Evolutionary conservation across 139 green algal genomes (phyloP), one percentile per base, ranked within the genome.

Genomic region (Chlamydomonas sphaeroides): DNA sequence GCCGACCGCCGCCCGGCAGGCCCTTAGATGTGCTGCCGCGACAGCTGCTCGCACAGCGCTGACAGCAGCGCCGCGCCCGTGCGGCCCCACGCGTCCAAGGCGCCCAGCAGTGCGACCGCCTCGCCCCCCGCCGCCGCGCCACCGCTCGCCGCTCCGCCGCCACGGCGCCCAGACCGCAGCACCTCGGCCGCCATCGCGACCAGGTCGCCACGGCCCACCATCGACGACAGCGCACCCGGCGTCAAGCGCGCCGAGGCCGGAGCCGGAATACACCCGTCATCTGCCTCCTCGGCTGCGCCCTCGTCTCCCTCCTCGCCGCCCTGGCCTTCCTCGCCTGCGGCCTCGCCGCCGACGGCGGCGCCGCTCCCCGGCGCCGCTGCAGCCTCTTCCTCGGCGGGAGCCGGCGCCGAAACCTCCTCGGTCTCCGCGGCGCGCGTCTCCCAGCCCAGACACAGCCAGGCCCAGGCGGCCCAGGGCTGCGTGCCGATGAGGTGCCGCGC

Each of bases 401-500:
- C 68, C 11, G 38, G 3, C 66, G 28, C 68, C 17, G 33, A 0
- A 4, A 42, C 30, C 6, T 49, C 28, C 70, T 25, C 33, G 8
- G 48, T 3, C 51, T 26, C 6, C 6, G 21, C 17, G n/a, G 26
- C 38, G 21, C 59, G 74, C 41, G n/a, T 20, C 20, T 33, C 53
- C 74, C 74, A 80, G 30, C 74, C 74, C 15, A 70, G 41, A 59
- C 39, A 69, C 35, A 80, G 59, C 59, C 59, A 80, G 25, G 33
- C 39, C 74, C 74, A 80, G 39, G 74, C 74, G 5, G 74, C 74
- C 74, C 74, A 80, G n/a, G 74, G 59, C 74, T 80, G 74, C 8
- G 59, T 53, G 74, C 30, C 5, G 25, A 80, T 5, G 35, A 80
- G 57, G 74, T 80, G 74, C n/a, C n/a, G n/a, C 14, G 74, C 74